Percentiles rank a stretch among this genome's conserved stretches.
These are phyloP conservation scores for Pseudopithomyces chartarum DNA, from an alignment of 2,329 filamentous ascomycete genomes.

Conservation along the genomic window DNA sequence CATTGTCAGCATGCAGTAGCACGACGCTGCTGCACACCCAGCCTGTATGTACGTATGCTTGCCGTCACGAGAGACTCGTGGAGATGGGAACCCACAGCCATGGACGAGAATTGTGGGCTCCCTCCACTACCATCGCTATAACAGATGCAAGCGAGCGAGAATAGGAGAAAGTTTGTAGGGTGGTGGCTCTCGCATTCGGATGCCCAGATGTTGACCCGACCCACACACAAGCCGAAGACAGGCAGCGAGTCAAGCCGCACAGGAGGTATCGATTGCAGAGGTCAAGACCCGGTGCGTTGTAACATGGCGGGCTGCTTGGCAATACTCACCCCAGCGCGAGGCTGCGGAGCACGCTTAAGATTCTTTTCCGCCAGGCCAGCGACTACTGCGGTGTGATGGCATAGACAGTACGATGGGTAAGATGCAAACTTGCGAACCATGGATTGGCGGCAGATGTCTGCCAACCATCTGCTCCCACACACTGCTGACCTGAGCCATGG, in stretches of 20 bases:
- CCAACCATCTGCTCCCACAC: background rate
- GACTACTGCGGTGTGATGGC: constrained; percentile 2
- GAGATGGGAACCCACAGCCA: too few relatives aligned
- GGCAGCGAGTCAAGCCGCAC: background rate
- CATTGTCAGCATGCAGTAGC: constrained; percentile 12
- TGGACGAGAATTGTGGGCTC: background rate
- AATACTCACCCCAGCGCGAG: constrained; percentile 7
- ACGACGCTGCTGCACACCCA: background rate
- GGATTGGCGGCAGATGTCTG: background rate
- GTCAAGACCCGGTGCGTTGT: background rate
- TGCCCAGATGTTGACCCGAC: background rate
- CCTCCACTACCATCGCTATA: background rate
- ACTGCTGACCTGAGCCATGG: too few relatives aligned
- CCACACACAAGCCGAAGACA: background rate
- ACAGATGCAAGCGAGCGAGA: background rate
- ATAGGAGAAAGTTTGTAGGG: background rate
- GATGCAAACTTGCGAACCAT: background rate
- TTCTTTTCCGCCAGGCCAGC: background rate
- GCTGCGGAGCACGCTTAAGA: background rate
- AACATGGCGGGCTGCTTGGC: constrained; percentile 7
- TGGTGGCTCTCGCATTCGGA: background rate
- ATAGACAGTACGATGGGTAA: too few relatives aligned
- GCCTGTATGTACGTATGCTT: background rate
- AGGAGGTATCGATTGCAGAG: background rate
- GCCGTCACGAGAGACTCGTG: too few relatives aligned